Evolutionary conservation across 805 yeast species (phyloP).

Genomic region (Barnettozyma salicaria): DNA sequence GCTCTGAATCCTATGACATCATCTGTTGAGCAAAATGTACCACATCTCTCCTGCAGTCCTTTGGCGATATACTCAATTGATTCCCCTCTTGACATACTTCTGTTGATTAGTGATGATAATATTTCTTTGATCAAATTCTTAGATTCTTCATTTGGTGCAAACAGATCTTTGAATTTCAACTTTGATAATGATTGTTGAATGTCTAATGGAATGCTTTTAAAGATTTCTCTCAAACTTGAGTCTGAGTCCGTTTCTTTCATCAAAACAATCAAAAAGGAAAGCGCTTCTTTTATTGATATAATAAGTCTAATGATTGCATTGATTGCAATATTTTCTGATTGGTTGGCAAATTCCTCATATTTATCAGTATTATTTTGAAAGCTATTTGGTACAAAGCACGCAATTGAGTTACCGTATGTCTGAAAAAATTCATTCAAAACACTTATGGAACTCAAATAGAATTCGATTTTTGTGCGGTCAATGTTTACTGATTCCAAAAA

Average conservation of each 20-base stretch:
- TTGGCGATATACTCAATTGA: conserved; percentile 87
- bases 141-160: conserved; percentile 56
- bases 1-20: conserved; percentile 94
- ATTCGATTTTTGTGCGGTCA: conserved; percentile 51
- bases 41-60: conserved; percentile 86
- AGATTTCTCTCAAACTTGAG: conserved; percentile 46
- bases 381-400: conserved; percentile 54
- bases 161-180: conserved; percentile 67
- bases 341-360: conserved; percentile 60
- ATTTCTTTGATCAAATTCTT: conserved; percentile 72
- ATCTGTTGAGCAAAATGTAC: conserved; percentile 87
- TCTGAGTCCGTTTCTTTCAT: conserved; percentile 56
- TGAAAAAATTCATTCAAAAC: conserved; percentile 66
- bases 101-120: conserved; percentile 81
- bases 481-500: conserved; percentile 33
- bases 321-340: conserved; percentile 89
- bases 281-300: conserved; percentile 77
- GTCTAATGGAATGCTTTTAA: conserved; percentile 62
- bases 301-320: conserved; percentile 70
- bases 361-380: conserved; percentile 35
- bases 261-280: conserved; percentile 79
- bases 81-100: conserved; percentile 84
- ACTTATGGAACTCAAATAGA: conserved; percentile 61
- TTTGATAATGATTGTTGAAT: conserved; percentile 62
- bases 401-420: conserved; percentile 55